phyloP scores from a whole-genome alignment of 73 alveolate species.

The Paramecium tetraurelia region DNA sequence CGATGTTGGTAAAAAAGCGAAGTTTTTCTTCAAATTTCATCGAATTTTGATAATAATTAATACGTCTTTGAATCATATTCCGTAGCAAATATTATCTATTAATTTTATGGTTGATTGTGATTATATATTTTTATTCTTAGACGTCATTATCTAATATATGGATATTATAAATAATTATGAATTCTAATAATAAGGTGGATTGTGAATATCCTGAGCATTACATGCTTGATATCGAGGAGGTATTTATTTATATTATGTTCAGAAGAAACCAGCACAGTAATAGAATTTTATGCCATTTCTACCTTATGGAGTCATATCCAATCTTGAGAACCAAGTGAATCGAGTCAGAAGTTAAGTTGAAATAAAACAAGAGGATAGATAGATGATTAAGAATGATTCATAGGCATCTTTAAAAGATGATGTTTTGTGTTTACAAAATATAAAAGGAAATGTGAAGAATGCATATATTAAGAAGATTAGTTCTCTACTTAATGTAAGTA shows the following conservation, averaged over 20 bases:
- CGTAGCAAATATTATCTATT: not conserved
- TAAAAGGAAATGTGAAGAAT: constrained; percentile 61
- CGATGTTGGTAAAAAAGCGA: not conserved
- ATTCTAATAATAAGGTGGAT: not conserved
- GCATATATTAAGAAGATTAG: constrained; percentile 59
- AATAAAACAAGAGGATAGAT: constrained; percentile 30
- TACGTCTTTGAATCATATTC: constrained; percentile 1
- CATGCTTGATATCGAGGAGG: not conserved
- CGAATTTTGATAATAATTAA: not conserved
- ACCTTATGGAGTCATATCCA: not conserved
- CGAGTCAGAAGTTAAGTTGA: not conserved
- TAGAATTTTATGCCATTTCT: not conserved
- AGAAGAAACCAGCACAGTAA: not conserved
- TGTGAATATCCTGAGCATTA: constrained; percentile 20
- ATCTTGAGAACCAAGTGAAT: not conserved
- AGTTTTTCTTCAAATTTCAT: constrained; percentile 16
- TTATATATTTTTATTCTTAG: not conserved
- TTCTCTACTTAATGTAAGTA: constrained; percentile 26
- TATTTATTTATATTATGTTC: not conserved
- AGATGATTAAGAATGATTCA: constrained; percentile 14
- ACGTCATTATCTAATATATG: not conserved
- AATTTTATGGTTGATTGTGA: not conserved
- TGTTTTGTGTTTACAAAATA: constrained; percentile 25
- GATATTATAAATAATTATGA: not conserved
- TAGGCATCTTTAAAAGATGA: not conserved